These are phyloP conservation scores for Globisporangium okanoganense DNA, from an alignment of 352 stramenopile genomes.

Conservation along the genomic window DNA sequence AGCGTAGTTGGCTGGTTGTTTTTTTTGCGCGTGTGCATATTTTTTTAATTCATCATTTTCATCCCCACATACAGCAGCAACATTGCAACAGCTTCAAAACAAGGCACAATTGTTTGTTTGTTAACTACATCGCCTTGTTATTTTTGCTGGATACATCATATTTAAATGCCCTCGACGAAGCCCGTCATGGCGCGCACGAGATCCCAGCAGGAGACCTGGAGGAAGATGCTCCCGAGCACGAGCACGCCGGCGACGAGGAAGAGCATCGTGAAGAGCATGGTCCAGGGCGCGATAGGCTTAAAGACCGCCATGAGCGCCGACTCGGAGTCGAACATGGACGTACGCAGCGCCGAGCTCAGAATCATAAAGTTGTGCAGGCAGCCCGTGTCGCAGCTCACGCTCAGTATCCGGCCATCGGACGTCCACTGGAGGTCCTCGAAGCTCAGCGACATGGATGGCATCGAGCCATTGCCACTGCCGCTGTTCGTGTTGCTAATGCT, in stretches of 20 bases:
- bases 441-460: slow-evolving; percentile 25
- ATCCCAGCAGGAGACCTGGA: slow-evolving; percentile 46
- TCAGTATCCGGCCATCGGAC: slow-evolving; percentile 88
- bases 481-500: not conserved
- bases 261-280: slow-evolving; percentile 56
- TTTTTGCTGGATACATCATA: too few species aligned
- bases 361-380: slow-evolving; percentile 91
- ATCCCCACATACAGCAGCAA: too few species aligned
- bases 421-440: slow-evolving; percentile 86
- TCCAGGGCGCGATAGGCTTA: slow-evolving; percentile 58
- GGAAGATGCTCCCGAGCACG: slow-evolving; percentile 41
- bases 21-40: too few species aligned
- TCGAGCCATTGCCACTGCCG: slow-evolving; percentile 15
- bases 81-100: too few species aligned
- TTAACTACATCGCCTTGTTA: too few species aligned
- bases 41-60: too few species aligned
- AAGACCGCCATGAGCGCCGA: slow-evolving; percentile 52
- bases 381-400: slow-evolving; percentile 76
- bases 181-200: slow-evolving; percentile 60
- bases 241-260: slow-evolving; percentile 47
- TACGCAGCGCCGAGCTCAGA: slow-evolving; percentile 52
- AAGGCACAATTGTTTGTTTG: too few species aligned
- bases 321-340: slow-evolving; percentile 57
- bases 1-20: too few species aligned
- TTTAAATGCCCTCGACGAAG: slow-evolving; percentile 45